phyloP scores from a whole-genome alignment of 768 basidiomycete species.

The Termitomyces sp. region DNA sequence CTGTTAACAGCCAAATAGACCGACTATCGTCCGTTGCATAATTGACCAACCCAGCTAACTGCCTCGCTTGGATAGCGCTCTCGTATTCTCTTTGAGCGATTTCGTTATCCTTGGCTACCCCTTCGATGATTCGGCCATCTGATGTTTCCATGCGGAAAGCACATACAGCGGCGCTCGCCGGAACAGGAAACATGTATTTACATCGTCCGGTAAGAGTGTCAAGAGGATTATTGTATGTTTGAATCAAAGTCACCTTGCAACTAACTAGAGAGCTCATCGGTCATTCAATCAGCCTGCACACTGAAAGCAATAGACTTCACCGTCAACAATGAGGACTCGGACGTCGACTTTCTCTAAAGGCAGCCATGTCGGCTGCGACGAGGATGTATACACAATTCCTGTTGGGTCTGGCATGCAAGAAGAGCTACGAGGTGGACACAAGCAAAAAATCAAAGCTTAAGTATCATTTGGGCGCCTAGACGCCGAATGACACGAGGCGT shows the following conservation, averaged over 20 bases:
- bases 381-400: constrained; percentile 21
- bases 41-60: constrained; percentile 44
- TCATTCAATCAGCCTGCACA: background rate
- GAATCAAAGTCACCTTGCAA: constrained; percentile 42
- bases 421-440: background rate
- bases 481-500: constrained; percentile 6
- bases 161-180: constrained; percentile 52
- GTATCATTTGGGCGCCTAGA: background rate
- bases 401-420: constrained; percentile 5
- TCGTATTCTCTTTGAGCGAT: constrained; percentile 40
- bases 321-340: constrained; percentile 41
- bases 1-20: constrained; percentile 16
- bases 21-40: constrained; percentile 52
- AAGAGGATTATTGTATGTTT: constrained; percentile 39
- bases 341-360: constrained; percentile 41
- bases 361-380: constrained; percentile 24
- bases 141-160: constrained; percentile 48
- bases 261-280: constrained; percentile 22
- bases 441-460: background rate
- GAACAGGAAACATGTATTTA: constrained; percentile 60
- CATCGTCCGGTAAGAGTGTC: constrained; percentile 39
- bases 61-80: constrained; percentile 38
- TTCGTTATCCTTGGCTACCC: constrained; percentile 47
- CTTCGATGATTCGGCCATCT: constrained; percentile 42
- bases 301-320: constrained; percentile 25